Conservation (phyloP, 2,329 filamentous ascomycete species). For the Ophiostoma ulmi region DNA sequence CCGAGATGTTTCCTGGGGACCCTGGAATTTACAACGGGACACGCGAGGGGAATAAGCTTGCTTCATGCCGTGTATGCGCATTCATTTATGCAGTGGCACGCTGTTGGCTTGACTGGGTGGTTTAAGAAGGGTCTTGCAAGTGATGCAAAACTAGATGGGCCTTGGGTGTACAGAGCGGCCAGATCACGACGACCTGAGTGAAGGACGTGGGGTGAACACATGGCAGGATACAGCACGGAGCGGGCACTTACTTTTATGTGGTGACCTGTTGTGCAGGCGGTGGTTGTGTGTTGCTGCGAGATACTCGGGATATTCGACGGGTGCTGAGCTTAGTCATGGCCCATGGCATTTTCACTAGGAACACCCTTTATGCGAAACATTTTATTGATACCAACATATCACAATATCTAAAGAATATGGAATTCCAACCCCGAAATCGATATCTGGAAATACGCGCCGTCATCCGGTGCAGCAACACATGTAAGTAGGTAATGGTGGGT, state of each 20-base stretch:
- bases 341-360: not conserved
- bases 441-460: constrained; percentile 4
- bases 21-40: not conserved
- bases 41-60: not conserved
- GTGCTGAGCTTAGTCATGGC: not conserved
- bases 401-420: not conserved
- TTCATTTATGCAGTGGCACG: not conserved
- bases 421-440: not conserved
- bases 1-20: not conserved
- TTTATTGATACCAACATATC: not conserved
- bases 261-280: not conserved
- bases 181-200: not conserved
- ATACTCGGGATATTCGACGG: not conserved
- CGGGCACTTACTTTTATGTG: not conserved
- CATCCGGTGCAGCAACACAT: not conserved
- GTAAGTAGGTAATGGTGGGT: constrained; percentile 1
- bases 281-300: not conserved
- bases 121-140: not conserved
- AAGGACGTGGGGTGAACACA: not conserved
- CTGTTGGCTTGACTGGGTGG: constrained; percentile 1
- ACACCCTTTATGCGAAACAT: not conserved
- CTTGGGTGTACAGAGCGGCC: not conserved
- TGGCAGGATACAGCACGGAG: not conserved
- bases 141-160: not conserved
- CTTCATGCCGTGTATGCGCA: not conserved